Percentiles rank a stretch among this genome's conserved stretches.
Conservation (phyloP, 2,329 filamentous ascomycete genomes). For the Plenodomus lindquistii region DNA sequence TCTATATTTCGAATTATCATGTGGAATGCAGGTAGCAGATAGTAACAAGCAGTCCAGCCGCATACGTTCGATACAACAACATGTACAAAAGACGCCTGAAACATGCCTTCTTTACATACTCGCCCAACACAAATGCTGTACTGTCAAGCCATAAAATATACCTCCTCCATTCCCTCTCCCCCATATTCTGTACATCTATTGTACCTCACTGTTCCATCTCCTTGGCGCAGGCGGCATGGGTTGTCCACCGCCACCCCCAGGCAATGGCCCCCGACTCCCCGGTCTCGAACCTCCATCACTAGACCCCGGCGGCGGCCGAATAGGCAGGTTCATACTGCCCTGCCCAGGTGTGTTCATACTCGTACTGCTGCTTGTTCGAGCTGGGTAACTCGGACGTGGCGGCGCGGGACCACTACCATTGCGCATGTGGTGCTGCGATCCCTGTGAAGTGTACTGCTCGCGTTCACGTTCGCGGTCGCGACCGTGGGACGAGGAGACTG, state of each 20-base stretch:
- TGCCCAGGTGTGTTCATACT: constrained; percentile 22
- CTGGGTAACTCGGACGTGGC: constrained; percentile 47
- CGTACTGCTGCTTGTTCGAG: constrained; percentile 49
- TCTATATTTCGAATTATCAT: too few relatives aligned
- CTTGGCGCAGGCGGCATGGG: constrained; percentile 26
- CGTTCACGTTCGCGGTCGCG: too few relatives aligned
- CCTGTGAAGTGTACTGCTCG: neutral
- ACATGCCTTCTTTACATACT: too few relatives aligned
- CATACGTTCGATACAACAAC: too few relatives aligned
- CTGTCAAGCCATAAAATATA: neutral
- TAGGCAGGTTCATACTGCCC: constrained; percentile 49
- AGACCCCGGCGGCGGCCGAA: constrained; percentile 49
- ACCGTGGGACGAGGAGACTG: neutral
- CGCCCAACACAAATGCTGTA: too few relatives aligned
- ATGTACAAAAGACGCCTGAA: too few relatives aligned
- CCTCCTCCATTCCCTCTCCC: neutral
- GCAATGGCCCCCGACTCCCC: constrained; percentile 23
- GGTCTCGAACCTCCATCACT: constrained; percentile 31
- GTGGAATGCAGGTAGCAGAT: too few relatives aligned
- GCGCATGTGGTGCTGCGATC: neutral
- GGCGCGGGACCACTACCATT: constrained; percentile 19
- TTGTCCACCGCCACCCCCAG: constrained; percentile 23
- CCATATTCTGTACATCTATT: constrained; percentile 12
- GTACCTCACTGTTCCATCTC: constrained; percentile 40
- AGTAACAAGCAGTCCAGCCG: too few relatives aligned